A percentile compares a stretch with the other conserved stretches of the same genome.
phyloP scores from a whole-genome alignment of 75 land plant species.

The Azolla pinnata region DNA sequence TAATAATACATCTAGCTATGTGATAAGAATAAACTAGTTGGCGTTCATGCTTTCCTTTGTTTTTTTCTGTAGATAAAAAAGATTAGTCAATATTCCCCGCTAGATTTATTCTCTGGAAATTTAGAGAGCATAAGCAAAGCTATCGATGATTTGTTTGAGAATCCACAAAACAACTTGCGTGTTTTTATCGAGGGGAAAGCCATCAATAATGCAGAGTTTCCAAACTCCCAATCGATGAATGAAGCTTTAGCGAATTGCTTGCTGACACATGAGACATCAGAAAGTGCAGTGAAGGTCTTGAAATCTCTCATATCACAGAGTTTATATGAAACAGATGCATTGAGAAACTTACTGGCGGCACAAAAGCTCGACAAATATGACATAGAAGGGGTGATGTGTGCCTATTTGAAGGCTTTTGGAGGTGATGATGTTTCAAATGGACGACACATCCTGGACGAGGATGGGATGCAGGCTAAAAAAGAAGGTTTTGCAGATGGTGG shows the following conservation, averaged over 20 bases:
- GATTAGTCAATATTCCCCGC: constrained; percentile 73
- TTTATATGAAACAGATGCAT: constrained; percentile 31
- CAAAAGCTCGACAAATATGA: constrained; percentile 78
- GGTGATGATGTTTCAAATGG: too few relatives aligned
- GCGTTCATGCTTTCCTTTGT: constrained; percentile 2
- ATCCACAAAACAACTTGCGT: constrained; percentile 90
- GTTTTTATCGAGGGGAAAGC: constrained; percentile 59
- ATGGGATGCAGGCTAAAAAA: too few relatives aligned
- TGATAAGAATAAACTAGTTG: too few relatives aligned
- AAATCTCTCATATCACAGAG: constrained; percentile 55
- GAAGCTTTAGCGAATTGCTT: constrained; percentile 30
- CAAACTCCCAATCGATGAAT: constrained; percentile 27
- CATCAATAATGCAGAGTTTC: constrained; percentile 3
- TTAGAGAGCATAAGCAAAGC: constrained; percentile 53
- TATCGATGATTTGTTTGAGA: constrained; percentile 44
- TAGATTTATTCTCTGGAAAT: constrained; percentile 83
- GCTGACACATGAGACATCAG: constrained; percentile 20
- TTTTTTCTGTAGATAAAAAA: constrained; percentile 41
- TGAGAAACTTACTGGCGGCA: constrained; percentile 43
- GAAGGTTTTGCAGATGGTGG: too few relatives aligned
- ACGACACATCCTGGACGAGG: too few relatives aligned
- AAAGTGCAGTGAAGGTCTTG: constrained; percentile 35
- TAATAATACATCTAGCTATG: too few relatives aligned
- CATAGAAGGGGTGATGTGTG: constrained; percentile 92
- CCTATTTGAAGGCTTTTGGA: constrained; percentile 42